Evolutionary conservation across 257 asterid species (phyloP), one percentile per base, ranked within the genome.

Genomic region (Penstemon eatonii): DNA sequence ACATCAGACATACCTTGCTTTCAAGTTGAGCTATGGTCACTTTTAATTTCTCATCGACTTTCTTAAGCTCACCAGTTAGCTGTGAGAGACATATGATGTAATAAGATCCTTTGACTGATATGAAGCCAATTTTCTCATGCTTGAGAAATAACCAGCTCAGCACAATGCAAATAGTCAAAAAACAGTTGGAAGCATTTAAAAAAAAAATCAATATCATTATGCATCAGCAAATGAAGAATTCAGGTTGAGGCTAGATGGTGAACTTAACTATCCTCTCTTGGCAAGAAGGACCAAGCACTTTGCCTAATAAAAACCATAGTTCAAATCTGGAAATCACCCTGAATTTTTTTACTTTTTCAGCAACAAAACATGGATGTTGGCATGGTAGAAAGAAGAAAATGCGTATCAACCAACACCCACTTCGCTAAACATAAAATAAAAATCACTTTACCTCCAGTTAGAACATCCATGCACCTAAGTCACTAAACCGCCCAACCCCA

Each of bases 21-120:
- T 87, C 92, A 69, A 92, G 84, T 75, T 76, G 88, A 59, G 80
- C 79, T 74, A 87, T 96, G 51, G 88, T 75, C 36, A 81, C 79
- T 83, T 92, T 86, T 61, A 89, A 79, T 77, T 92, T 87, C 70
- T 82, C 92, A 47, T 89, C 86, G 25, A 86, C 88, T 80, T 89
- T 92, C 73, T 69, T 73, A 62, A 89, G 85, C 75, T 87, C 92
- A 6, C 85, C 91, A 51, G 92, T 84, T 39, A 87, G 85, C 98
- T 92, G 70, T 62, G 78, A 67, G 25, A 71, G 69, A 75, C 60
- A 72, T 8, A 52, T 47, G 41, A 67, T 44, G 64, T 49, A 55
- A 55, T 72, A 45, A 78, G 76, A 66, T 56, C 69, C 44, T 63
- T 71, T 53, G 71, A 52, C 47, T 5, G 37, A 46, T 38, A 50